Evolutionary conservation across 2,329 filamentous ascomycete species (phyloP).

Genomic region (Ophiosphaerella korrae): DNA sequence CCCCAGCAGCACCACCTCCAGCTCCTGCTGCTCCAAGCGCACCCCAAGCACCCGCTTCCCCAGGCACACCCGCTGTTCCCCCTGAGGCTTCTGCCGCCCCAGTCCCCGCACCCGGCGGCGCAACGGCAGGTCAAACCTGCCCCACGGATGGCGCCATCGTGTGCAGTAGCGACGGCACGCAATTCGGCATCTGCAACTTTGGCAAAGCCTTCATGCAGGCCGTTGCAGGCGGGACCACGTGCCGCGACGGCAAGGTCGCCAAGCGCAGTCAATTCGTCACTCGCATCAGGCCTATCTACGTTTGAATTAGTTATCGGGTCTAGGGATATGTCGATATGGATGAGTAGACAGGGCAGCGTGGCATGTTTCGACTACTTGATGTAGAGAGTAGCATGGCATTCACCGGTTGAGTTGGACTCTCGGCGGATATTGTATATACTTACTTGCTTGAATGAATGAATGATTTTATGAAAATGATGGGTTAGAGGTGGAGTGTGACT

Average conservation of each 20-base stretch:
- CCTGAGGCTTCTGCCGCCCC: constrained; percentile 8
- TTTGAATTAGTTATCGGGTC: not conserved
- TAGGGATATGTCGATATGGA: not conserved
- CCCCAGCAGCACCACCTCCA: constrained; percentile 1
- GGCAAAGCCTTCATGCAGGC: constrained; percentile 46
- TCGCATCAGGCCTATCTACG: not conserved
- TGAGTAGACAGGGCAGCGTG: too few species aligned
- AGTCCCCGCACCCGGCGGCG: not conserved
- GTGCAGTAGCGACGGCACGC: constrained; percentile 44
- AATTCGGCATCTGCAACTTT: constrained; percentile 50
- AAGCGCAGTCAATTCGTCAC: constrained; percentile 26
- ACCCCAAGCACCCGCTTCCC: not conserved
- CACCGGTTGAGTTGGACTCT: too few species aligned
- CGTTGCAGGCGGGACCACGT: constrained; percentile 52
- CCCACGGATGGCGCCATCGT: constrained; percentile 41
- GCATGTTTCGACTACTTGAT: not conserved
- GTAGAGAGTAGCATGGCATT: too few species aligned
- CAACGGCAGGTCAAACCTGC: constrained; percentile 26
- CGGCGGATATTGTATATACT: too few species aligned
- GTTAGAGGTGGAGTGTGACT: too few species aligned
- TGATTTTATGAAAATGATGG: too few species aligned
- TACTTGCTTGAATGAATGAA: too few species aligned
- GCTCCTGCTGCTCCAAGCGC: constrained; percentile 1
- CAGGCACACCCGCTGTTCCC: not conserved
- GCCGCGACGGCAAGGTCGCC: constrained; percentile 45